phyloP scores from a whole-genome alignment of 129 eudicot genomes.

The Lactuca saligna region DNA sequence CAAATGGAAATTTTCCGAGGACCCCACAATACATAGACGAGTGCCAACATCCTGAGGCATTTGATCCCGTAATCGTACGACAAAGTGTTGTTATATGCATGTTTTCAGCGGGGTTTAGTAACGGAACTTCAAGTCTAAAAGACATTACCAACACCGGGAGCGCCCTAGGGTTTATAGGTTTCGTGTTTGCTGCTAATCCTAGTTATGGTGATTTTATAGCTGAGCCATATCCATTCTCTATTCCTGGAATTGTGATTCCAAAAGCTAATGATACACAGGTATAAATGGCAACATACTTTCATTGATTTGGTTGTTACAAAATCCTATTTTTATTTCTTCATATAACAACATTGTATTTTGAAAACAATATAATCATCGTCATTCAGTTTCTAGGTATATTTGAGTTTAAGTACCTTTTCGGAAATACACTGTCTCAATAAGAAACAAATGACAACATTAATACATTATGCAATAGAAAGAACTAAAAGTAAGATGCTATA shows the following conservation, averaged over 20 bases:
- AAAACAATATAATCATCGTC: too few relatives aligned
- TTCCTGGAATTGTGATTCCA: constrained; percentile 88
- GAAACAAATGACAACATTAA: too few relatives aligned
- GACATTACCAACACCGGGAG: constrained; percentile 58
- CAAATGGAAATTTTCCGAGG: constrained; percentile 55
- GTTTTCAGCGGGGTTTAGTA: constrained; percentile 74
- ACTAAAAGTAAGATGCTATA: neutral
- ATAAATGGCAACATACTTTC: too few relatives aligned
- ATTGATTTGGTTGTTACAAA: too few relatives aligned
- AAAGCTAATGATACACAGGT: constrained; percentile 69
- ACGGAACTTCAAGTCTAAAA: constrained; percentile 58
- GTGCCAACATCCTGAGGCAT: constrained; percentile 84
- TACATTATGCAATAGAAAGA: too few relatives aligned
- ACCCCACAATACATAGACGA: constrained; percentile 66
- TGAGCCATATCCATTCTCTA: constrained; percentile 71
- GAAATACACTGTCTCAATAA: too few relatives aligned
- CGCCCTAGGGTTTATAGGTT: constrained; percentile 63
- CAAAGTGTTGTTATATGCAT: constrained; percentile 80
- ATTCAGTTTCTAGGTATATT: too few relatives aligned
- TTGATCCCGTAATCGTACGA: constrained; percentile 54
- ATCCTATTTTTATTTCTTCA: too few relatives aligned
- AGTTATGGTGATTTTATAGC: constrained; percentile 79
- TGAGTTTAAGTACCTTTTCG: too few relatives aligned
- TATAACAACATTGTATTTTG: too few relatives aligned
- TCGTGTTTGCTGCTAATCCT: constrained; percentile 77